Evolutionary conservation across 179 eudicot species (phyloP), one percentile per base, ranked within the genome.

Genomic region (Camellia oleifera): DNA sequence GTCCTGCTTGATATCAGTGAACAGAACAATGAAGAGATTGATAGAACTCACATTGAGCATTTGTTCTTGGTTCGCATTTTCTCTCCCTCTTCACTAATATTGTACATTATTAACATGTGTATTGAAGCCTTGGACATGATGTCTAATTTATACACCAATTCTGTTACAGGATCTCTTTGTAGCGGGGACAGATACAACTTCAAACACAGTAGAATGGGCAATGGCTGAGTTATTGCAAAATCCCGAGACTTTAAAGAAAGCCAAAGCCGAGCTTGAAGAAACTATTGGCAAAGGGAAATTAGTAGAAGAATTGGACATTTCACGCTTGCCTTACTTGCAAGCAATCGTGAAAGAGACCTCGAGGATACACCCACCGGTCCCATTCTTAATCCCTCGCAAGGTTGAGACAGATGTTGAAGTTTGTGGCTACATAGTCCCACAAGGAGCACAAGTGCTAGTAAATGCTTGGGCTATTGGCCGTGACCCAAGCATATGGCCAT

Each of bases 381-480:
- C 88, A 85, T 2, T 69, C 82, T 48, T 48, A 48, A 7, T 48
- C 52, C 52, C 69, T 0, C 88, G 69, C 58, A 78, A 2, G 26
- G 82, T 68, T 26, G 84, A 78, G 5, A 40, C 63, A 10, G 81
- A 86, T 12, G 83, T 74, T 0, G 79, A 83, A 45, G 65, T 86
- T 0, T 18, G 17, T 7, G 86, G 85, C 68, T 83, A 79, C 84
- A 81, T n/a, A 0, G 64, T 86, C 46, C 86, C 86, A 23, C 69
- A 79, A 23, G 77, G 76, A 10, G 67, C 86, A 5, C 86, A 86
- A 78, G 81, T 86, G 23, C 68, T 86, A 0, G 84, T 86, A 4
- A 86, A 83, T 80, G 79, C 64, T 2, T 86, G 84, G 84, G 84
- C 86, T 0, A 81, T 86, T 4, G 88, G 88, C 0, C 80, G 83